A percentile compares a stretch with the other conserved stretches of the same genome.
Conservation (phyloP, 139 green algal species). For the Asterochloris sp. region DNA sequence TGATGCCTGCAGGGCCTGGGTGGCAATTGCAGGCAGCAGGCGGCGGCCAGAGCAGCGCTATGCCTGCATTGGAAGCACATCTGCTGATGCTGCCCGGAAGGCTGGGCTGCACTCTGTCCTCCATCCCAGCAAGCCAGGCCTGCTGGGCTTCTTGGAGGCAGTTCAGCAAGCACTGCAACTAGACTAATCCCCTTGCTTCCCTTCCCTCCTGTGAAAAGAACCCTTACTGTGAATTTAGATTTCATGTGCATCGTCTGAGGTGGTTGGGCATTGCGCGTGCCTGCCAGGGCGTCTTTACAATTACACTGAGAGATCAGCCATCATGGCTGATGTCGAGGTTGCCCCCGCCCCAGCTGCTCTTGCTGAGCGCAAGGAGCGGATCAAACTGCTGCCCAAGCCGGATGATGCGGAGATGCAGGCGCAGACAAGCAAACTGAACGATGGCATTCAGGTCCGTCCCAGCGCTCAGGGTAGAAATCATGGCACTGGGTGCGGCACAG, state of each 20-base stretch:
- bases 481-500: too few relatives aligned
- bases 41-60: constrained; percentile 27
- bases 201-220: too few relatives aligned
- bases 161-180: constrained; percentile 40
- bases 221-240: too few relatives aligned
- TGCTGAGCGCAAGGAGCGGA: background rate
- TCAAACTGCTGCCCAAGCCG: constrained; percentile 23
- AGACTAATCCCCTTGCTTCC: too few relatives aligned
- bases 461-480: too few relatives aligned
- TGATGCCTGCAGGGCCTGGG: constrained; percentile 61
- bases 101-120: constrained; percentile 49
- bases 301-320: too few relatives aligned
- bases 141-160: constrained; percentile 60
- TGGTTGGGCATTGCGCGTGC: too few relatives aligned
- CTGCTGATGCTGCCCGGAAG: constrained; percentile 52
- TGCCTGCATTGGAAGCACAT: constrained; percentile 82
- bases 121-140: constrained; percentile 58
- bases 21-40: constrained; percentile 50
- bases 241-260: too few relatives aligned
- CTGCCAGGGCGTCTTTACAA: too few relatives aligned
- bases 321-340: too few relatives aligned
- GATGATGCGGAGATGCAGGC: constrained; percentile 28
- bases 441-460: background rate
- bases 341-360: background rate
- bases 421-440: constrained; percentile 21